These are phyloP conservation scores for Leccinum subtestaceum DNA, from an alignment of 768 basidiomycete species.

Conservation along the genomic window DNA sequence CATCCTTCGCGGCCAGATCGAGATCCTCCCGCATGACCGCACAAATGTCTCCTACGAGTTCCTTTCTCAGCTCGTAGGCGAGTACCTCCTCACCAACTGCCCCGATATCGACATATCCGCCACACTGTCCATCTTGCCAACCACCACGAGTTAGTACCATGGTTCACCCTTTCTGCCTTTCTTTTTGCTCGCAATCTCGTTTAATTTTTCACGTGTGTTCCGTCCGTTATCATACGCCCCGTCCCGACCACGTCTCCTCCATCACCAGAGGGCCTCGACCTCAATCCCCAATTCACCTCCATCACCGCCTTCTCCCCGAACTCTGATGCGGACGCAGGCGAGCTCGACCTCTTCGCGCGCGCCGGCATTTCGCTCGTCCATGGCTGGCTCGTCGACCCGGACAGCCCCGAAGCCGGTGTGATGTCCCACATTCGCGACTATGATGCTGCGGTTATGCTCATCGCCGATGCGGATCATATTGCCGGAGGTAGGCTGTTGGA, in stretches of 20 bases:
- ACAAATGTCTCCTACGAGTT: slow-evolving; percentile 79
- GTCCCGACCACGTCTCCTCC: not conserved
- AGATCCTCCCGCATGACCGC: slow-evolving; percentile 64
- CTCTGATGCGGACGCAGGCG: slow-evolving; percentile 53
- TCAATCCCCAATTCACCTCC: slow-evolving; percentile 81
- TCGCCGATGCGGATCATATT: slow-evolving; percentile 79
- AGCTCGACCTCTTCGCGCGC: slow-evolving; percentile 81
- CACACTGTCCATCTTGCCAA: slow-evolving; percentile 41
- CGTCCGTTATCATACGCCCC: not conserved
- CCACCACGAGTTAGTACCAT: slow-evolving; percentile 65
- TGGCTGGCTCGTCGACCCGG: slow-evolving; percentile 62
- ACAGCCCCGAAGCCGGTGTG: slow-evolving; percentile 53
- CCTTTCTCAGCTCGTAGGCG: slow-evolving; percentile 79
- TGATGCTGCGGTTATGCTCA: slow-evolving; percentile 67
- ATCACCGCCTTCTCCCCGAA: slow-evolving; percentile 64
- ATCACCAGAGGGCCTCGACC: slow-evolving; percentile 74
- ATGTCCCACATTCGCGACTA: slow-evolving; percentile 61
- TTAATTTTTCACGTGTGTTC: not conserved
- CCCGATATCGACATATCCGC: slow-evolving; percentile 37
- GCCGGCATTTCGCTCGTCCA: slow-evolving; percentile 81
- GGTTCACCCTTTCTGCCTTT: not conserved
- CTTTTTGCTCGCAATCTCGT: not conserved
- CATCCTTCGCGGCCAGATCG: slow-evolving; percentile 78
- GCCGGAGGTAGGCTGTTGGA: slow-evolving; percentile 58
- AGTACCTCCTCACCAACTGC: slow-evolving; percentile 65